Evolutionary conservation across 352 stramenopile genomes (phyloP).

Genomic region (Globisporangium lucens): DNA sequence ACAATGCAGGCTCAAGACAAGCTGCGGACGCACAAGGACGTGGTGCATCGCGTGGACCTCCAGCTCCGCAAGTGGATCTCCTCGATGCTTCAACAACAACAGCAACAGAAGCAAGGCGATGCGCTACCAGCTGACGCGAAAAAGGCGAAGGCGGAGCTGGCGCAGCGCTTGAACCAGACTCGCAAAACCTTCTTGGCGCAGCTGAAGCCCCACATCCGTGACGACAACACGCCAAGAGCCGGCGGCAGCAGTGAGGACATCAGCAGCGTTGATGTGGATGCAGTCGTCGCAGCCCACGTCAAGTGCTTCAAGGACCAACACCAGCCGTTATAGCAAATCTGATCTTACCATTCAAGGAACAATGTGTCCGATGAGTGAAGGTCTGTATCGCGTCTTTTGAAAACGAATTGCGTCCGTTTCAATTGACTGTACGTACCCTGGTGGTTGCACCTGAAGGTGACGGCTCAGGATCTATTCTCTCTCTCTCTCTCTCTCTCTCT

Average conservation of each 20-base stretch:
- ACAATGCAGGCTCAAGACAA: slow-evolving; percentile 32
- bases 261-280: neutral
- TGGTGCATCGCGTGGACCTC: slow-evolving; percentile 55
- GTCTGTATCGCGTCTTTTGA: neutral
- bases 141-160: slow-evolving; percentile 18
- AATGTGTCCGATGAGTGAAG: neutral
- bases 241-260: neutral
- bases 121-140: slow-evolving; percentile 11
- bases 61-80: slow-evolving; percentile 60
- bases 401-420: neutral
- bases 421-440: neutral
- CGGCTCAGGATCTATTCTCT: neutral
- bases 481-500: neutral
- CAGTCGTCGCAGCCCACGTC: slow-evolving; percentile 1
- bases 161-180: slow-evolving; percentile 35
- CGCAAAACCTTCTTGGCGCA: slow-evolving; percentile 39
- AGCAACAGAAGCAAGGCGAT: neutral
- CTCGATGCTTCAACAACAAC: slow-evolving; percentile 23
- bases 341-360: neutral
- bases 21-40: slow-evolving; percentile 23
- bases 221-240: neutral
- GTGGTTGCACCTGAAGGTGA: neutral
- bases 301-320: slow-evolving; percentile 10
- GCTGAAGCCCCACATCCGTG: slow-evolving; percentile 21
- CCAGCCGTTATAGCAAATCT: neutral